Evolutionary conservation across 352 stramenopile species (phyloP).

Genomic region (Phytopythium helicoides): DNA sequence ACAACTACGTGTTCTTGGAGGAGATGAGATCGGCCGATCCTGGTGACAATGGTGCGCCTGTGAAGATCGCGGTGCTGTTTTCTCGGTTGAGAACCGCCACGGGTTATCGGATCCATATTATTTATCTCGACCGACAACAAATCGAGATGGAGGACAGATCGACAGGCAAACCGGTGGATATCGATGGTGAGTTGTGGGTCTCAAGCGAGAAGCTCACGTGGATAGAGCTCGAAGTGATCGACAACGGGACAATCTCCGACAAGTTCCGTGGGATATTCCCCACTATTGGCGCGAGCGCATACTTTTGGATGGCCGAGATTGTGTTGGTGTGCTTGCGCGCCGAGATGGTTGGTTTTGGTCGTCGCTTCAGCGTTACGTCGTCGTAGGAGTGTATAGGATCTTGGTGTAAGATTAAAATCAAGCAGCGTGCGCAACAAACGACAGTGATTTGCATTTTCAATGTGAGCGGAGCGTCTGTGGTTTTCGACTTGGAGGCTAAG

Average conservation of each 20-base stretch:
- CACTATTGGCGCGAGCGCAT: conserved; percentile 1
- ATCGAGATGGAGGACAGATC: neutral
- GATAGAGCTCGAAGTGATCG: conserved; percentile 2
- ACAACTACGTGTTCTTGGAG: conserved; percentile 6
- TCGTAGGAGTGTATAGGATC: neutral
- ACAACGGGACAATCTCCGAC: neutral
- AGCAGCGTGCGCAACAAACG: no score
- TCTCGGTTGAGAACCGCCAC: neutral
- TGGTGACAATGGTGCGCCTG: neutral
- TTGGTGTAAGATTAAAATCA: no score
- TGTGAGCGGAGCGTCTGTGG: no score
- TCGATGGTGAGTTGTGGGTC: neutral
- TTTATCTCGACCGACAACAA: neutral
- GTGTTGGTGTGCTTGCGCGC: neutral
- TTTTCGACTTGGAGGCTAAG: no score
- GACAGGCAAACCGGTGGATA: neutral
- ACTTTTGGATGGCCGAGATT: conserved; percentile 5
- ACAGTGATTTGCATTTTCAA: no score
- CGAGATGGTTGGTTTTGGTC: neutral
- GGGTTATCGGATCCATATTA: neutral
- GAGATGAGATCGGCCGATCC: conserved; percentile 1
- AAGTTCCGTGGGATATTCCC: conserved; percentile 2
- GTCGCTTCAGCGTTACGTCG: no score
- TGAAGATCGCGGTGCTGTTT: conserved; percentile 1
- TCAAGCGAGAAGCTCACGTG: conserved; percentile 1